These are phyloP conservation scores for Penicillium desertorum DNA, from an alignment of 495 filamentous ascomycete species.

Conservation along the genomic window DNA sequence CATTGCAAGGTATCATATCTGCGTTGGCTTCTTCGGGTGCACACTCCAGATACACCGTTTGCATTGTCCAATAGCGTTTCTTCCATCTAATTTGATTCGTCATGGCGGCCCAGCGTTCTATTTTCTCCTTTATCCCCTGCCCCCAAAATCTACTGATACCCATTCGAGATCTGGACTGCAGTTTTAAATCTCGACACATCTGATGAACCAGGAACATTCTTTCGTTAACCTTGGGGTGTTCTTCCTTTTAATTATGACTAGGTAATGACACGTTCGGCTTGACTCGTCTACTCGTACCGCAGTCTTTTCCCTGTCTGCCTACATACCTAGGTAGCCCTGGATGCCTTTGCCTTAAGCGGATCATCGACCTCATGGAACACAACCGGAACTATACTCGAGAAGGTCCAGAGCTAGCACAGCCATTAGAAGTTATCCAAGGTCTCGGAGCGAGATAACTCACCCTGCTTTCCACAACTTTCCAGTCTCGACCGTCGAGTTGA, in stretches of 20 bases:
- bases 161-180: background rate
- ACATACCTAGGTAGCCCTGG: background rate
- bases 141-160: constrained; percentile 2
- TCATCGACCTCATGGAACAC: constrained; percentile 11
- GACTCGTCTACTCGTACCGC: background rate
- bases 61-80: constrained; percentile 23
- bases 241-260: background rate
- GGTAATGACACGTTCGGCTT: background rate
- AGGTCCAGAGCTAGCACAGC: background rate
- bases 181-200: background rate
- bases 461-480: constrained; percentile 17
- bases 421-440: background rate
- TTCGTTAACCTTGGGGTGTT: background rate
- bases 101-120: constrained; percentile 21
- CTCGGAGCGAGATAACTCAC: constrained; percentile 4
- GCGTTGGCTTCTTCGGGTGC: background rate
- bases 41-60: constrained; percentile 8
- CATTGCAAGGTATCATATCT: background rate
- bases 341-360: constrained; percentile 18
- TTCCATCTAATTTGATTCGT: constrained; percentile 18
- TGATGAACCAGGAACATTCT: background rate
- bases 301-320: background rate
- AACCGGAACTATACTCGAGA: constrained; percentile 7
- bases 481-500: constrained; percentile 6
- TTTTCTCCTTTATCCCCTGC: constrained; percentile 2